A percentile compares a stretch with the other conserved stretches of the same genome.
Evolutionary conservation across 1,284 basidiomycete genomes (phyloP).

Genomic region (Pterula multifida): DNA sequence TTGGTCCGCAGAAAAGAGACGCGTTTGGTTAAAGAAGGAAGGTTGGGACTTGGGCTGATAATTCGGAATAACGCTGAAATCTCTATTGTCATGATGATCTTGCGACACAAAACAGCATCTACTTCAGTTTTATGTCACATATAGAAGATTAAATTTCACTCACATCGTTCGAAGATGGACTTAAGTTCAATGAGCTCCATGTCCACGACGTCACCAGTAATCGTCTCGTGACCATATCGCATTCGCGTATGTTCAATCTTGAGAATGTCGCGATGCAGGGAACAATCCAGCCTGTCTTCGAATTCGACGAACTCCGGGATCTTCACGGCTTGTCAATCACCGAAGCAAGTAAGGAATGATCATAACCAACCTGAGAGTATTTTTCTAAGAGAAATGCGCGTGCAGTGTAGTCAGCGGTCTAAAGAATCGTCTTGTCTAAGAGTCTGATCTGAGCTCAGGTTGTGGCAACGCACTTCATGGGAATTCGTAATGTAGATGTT

Average conservation of each 20-base stretch:
- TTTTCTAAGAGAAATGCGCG: slow-evolving; percentile 68
- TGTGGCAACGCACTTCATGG: slow-evolving; percentile 40
- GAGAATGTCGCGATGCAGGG: slow-evolving; percentile 66
- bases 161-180: slow-evolving; percentile 71
- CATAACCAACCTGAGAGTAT: slow-evolving; percentile 52
- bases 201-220: slow-evolving; percentile 56
- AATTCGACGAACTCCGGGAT: slow-evolving; percentile 74
- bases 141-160: slow-evolving; percentile 16
- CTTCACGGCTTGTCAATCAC: slow-evolving; percentile 23
- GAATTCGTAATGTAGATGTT: slow-evolving; percentile 70
- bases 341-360: neutral
- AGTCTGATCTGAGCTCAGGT: slow-evolving; percentile 7
- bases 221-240: slow-evolving; percentile 62
- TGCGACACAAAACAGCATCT: neutral
- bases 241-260: slow-evolving; percentile 75
- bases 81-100: slow-evolving; percentile 68
- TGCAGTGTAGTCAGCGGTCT: slow-evolving; percentile 73
- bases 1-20: slow-evolving; percentile 46
- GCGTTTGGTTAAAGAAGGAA: slow-evolving; percentile 52
- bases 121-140: neutral
- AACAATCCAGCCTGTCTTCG: slow-evolving; percentile 67
- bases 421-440: slow-evolving; percentile 7
- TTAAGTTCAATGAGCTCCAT: slow-evolving; percentile 76
- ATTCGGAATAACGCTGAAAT: slow-evolving; percentile 65
- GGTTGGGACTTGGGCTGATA: slow-evolving; percentile 50